Percentiles rank a stretch among this genome's conserved stretches.
These are phyloP conservation scores for Myxozyma lipomycoides DNA, from an alignment of 805 yeast species.

Conservation along the genomic window DNA sequence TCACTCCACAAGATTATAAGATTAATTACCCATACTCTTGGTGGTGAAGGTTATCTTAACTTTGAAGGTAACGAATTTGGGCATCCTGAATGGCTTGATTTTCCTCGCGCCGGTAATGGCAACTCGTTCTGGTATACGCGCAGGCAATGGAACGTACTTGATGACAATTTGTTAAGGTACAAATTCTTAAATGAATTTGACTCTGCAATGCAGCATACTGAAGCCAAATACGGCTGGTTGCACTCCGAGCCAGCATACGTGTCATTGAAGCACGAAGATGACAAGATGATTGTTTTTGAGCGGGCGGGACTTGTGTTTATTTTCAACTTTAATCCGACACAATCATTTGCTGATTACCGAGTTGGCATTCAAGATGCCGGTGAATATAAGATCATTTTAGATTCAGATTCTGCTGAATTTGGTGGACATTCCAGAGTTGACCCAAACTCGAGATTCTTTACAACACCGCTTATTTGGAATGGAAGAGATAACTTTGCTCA, in stretches of 20 bases:
- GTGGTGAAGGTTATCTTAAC: constrained; percentile 94
- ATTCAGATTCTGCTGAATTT: constrained; percentile 63
- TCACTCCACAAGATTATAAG: constrained; percentile 89
- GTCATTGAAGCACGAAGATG: constrained; percentile 81
- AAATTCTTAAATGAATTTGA: constrained; percentile 78
- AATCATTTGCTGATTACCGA: constrained; percentile 80
- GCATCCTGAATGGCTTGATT: constrained; percentile 98
- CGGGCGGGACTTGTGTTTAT: constrained; percentile 79
- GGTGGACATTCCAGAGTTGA: constrained; percentile 74
- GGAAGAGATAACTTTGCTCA: constrained; percentile 69
- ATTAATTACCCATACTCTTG: constrained; percentile 79
- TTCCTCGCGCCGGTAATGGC: constrained; percentile 84
- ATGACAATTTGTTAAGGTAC: constrained; percentile 77
- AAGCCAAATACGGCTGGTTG: constrained; percentile 67
- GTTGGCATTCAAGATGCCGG: constrained; percentile 86
- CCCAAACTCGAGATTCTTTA: constrained; percentile 53
- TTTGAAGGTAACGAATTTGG: constrained; percentile 99
- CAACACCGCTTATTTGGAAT: constrained; percentile 78
- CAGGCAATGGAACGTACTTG: constrained; percentile 84
- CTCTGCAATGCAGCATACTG: constrained; percentile 74
- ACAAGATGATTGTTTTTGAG: constrained; percentile 85
- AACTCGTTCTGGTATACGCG: constrained; percentile 92
- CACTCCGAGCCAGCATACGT: constrained; percentile 72
- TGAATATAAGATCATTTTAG: constrained; percentile 65
- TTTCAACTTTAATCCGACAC: constrained; percentile 84